Evolutionary conservation across 306 rosid species (phyloP).

Genomic region (Vigna trinervia): DNA sequence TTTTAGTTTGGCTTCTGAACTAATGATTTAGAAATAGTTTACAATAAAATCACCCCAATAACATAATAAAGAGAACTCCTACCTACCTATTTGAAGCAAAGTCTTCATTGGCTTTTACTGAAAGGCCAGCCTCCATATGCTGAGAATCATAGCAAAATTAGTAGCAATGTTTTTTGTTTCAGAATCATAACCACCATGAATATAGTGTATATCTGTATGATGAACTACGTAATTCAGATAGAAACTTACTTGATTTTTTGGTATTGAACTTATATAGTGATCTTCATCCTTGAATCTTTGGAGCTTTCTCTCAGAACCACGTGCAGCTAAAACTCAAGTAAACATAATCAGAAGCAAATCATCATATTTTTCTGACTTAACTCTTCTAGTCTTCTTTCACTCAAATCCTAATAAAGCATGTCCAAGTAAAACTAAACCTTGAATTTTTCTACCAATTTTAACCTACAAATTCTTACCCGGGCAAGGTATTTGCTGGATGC

Average conservation of each 20-base stretch:
- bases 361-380: background rate
- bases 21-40: conserved; percentile 1
- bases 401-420: conserved; percentile 37
- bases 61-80: background rate
- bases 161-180: conserved; percentile 19
- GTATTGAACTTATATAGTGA: conserved; percentile 81
- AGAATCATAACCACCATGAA: conserved; percentile 29
- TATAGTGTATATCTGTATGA: conserved; percentile 21
- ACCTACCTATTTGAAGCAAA: conserved; percentile 77
- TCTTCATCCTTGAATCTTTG: conserved; percentile 82
- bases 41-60: background rate
- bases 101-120: conserved; percentile 74
- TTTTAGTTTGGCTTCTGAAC: conserved; percentile 6
- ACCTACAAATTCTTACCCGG: conserved; percentile 17
- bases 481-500: background rate
- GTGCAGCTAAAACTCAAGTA: conserved; percentile 49
- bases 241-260: conserved; percentile 73
- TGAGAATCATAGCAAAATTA: conserved; percentile 50
- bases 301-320: conserved; percentile 75
- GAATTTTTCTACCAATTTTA: conserved; percentile 22
- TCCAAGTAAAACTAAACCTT: conserved; percentile 24
- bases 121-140: conserved; percentile 90
- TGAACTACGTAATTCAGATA: conserved; percentile 34
- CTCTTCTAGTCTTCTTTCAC: conserved; percentile 3
- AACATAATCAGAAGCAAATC: conserved; percentile 41